These are phyloP conservation scores for Coprinopsis cinerea DNA, from an alignment of 768 basidiomycete species.

Conservation along the genomic window DNA sequence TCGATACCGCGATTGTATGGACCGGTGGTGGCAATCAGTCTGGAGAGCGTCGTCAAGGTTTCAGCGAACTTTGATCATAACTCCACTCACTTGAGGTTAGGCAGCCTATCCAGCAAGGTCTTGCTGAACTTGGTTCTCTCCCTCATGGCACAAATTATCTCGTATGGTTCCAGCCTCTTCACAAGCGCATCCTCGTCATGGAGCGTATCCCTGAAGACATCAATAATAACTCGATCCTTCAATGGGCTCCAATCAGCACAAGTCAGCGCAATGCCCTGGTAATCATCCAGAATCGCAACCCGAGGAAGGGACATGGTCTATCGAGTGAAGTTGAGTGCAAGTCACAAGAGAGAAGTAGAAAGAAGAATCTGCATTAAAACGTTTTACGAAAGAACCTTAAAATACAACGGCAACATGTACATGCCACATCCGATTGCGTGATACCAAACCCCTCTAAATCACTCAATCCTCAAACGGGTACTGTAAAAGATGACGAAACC, in stretches of 20 bases:
- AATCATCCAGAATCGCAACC: slow-evolving; percentile 59
- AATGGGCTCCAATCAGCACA: slow-evolving; percentile 50
- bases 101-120: slow-evolving; percentile 46
- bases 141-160: slow-evolving; percentile 60
- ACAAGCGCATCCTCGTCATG: slow-evolving; percentile 45
- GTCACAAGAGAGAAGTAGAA: neutral
- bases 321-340: neutral
- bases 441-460: neutral
- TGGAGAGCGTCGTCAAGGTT: slow-evolving; percentile 13
- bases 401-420: neutral
- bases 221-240: slow-evolving; percentile 29
- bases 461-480: slow-evolving; percentile 59
- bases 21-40: slow-evolving; percentile 56
- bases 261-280: slow-evolving; percentile 45
- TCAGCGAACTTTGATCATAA: neutral
- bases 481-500: slow-evolving; percentile 34
- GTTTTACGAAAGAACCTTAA: neutral
- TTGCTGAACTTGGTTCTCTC: slow-evolving; percentile 55
- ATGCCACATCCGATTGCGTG: neutral
- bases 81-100: slow-evolving; percentile 41
- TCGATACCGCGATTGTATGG: slow-evolving; percentile 45
- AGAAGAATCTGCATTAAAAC: neutral
- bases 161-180: slow-evolving; percentile 42
- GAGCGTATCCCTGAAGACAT: slow-evolving; percentile 48
- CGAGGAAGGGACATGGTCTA: slow-evolving; percentile 18